Evolutionary conservation across 352 stramenopile species (phyloP).

Genomic region (Phytophthora sp.): DNA sequence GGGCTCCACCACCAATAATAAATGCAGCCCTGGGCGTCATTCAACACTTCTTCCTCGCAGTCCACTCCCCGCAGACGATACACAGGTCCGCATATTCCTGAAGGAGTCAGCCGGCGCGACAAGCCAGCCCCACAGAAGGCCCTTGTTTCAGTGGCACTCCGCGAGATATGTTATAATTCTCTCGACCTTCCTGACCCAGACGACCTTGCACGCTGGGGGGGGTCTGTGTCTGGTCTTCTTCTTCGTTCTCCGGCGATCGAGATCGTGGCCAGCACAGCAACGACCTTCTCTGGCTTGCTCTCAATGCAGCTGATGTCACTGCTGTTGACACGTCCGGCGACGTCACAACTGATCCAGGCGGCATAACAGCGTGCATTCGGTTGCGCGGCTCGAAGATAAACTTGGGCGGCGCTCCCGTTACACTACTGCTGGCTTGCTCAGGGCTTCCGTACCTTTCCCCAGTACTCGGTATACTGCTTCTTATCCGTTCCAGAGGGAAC

Average conservation of each 20-base stretch:
- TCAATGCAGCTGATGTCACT: neutral
- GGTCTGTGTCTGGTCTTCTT: neutral
- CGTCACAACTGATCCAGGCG: neutral
- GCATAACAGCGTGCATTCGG: neutral
- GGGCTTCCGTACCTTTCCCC: conserved; percentile 9
- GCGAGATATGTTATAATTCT: neutral
- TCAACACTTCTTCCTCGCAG: neutral
- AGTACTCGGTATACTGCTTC: neutral
- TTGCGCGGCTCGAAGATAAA: conserved; percentile 5
- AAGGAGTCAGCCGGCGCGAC: neutral
- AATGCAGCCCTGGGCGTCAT: neutral
- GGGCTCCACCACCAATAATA: neutral
- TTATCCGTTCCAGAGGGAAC: neutral
- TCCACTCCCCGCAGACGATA: neutral
- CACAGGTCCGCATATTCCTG: neutral
- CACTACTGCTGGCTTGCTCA: neutral
- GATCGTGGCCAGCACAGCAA: neutral
- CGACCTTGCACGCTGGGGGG: neutral
- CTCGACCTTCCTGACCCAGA: neutral
- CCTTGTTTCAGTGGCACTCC: neutral
- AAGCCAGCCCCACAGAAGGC: neutral
- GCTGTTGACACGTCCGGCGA: neutral
- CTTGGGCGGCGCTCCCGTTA: neutral
- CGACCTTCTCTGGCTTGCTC: neutral
- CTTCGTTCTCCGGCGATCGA: neutral